Evolutionary conservation across 768 basidiomycete genomes (phyloP).

Genomic region (Floccularia luteovirens): DNA sequence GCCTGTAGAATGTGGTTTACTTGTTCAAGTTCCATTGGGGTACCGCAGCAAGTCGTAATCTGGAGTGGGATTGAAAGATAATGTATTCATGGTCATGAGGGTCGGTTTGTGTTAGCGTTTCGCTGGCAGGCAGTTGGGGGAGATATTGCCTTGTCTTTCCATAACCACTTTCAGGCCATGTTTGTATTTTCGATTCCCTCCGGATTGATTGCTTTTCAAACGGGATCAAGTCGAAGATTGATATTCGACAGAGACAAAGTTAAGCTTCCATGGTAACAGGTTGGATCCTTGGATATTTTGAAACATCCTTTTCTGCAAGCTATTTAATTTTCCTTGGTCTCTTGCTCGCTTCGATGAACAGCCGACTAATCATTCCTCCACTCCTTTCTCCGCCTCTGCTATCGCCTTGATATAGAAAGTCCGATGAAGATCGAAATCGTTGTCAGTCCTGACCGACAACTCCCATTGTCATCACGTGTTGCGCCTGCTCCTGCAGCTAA

Average conservation of each 20-base stretch:
- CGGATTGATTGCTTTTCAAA: slow-evolving; percentile 1
- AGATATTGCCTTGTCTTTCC: slow-evolving; percentile 12
- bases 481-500: slow-evolving; percentile 56
- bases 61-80: no score
- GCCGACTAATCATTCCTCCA: slow-evolving; percentile 35
- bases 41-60: no score
- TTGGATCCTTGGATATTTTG: slow-evolving; percentile 19
- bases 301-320: slow-evolving; percentile 20
- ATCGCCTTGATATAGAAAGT: slow-evolving; percentile 56
- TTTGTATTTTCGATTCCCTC: slow-evolving; percentile 4
- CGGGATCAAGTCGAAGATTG: slow-evolving; percentile 4
- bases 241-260: slow-evolving; percentile 29
- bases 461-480: slow-evolving; percentile 75
- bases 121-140: slow-evolving; percentile 5
- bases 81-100: neutral
- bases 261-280: slow-evolving; percentile 29
- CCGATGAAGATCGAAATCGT: slow-evolving; percentile 99
- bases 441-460: slow-evolving; percentile 73
- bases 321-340: slow-evolving; percentile 34
- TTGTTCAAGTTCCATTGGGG: no score
- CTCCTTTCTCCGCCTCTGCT: slow-evolving; percentile 24
- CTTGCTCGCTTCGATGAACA: slow-evolving; percentile 30
- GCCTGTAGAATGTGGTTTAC: slow-evolving; percentile 16
- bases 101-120: neutral
- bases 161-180: slow-evolving; percentile 21